Evolutionary conservation across 2,329 filamentous ascomycete species (phyloP), one percentile per base, ranked within the genome.

Genomic region (Fusarium scirpi): DNA sequence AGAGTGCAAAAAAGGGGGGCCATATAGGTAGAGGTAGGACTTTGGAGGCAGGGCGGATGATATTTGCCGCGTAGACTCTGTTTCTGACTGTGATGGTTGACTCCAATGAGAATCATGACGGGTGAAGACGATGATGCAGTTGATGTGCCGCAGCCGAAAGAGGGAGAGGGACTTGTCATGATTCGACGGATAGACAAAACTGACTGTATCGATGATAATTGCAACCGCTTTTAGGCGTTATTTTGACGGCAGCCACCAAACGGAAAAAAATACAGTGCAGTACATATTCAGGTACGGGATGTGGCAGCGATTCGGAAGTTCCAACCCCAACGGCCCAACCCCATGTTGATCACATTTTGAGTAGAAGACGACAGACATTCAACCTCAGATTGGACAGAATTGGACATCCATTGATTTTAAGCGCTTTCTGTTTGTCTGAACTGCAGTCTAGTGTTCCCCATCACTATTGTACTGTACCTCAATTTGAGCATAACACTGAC

Each of bases 11-110:
- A 53, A 61, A 49, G 55, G 56, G 52, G 62, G 61, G 64, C 24
- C 40, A 18, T 49, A 47, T 49, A 58, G 25, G 25, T 29, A 38
- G 30, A 27, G 40, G 22, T 18, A 24, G 40, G 18, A 24, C 27
- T 32, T 53, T 41, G 20, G 25, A 61, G 45, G 43, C 20, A 45
- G 47, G 61, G 41, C 30, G 34, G 55, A 27, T 32, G 6, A 38
- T 38, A 56, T 16, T 29, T 57, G 49, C 49, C 49, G 49, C 49
- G 34, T 29, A 40, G 49, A 10, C 24, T 38, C 48, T 11, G 22
- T 62, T 56, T 67, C 68, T 69, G 55, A 69, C 49, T 62, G 52
- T 40, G 48, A 62, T 70, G 59, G 11, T 11, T 25, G 49, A 59
- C 48, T 32, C 55, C 48, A 67, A 49, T 61, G 38, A 47, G 29